These are phyloP conservation scores for Penicillium soppii DNA, from an alignment of 495 filamentous ascomycete species.

Conservation along the genomic window DNA sequence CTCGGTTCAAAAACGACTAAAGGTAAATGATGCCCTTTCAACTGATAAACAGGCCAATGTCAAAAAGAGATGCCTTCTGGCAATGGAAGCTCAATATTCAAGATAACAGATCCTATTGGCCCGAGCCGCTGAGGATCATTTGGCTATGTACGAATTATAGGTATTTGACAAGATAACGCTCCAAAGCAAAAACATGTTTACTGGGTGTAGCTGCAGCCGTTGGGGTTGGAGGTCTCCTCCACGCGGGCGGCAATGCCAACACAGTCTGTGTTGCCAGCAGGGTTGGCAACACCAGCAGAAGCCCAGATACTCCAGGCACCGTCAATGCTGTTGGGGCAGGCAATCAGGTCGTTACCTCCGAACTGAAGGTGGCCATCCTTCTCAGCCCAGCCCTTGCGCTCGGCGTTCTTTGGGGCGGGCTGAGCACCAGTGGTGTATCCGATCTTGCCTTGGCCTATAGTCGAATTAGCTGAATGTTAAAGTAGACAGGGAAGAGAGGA, in stretches of 20 bases:
- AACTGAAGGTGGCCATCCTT: slow-evolving; percentile 44
- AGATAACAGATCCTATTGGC: background rate
- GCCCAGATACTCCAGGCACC: slow-evolving; percentile 52
- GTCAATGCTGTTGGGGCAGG: slow-evolving; percentile 50
- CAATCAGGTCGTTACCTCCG: slow-evolving; percentile 41
- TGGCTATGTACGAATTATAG: background rate
- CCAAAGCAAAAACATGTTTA: slow-evolving; percentile 17
- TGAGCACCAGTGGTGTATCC: slow-evolving; percentile 47
- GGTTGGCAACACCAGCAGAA: slow-evolving; percentile 36
- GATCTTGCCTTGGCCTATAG: slow-evolving; percentile 47
- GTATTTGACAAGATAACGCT: background rate
- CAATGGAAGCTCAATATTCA: too few relatives aligned
- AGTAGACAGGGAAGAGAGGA: background rate
- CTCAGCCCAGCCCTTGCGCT: slow-evolving; percentile 44
- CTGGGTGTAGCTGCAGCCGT: slow-evolving; percentile 62
- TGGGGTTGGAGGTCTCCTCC: slow-evolving; percentile 25
- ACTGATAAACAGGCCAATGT: too few relatives aligned
- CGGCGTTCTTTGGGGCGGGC: slow-evolving; percentile 35
- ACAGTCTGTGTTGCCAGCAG: slow-evolving; percentile 45
- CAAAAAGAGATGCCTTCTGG: too few relatives aligned
- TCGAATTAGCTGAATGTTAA: slow-evolving; percentile 4
- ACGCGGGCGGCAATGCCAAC: slow-evolving; percentile 40
- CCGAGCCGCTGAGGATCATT: background rate
- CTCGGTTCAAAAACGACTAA: too few relatives aligned
- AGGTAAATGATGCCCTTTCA: too few relatives aligned